phyloP scores from a whole-genome alignment of 495 filamentous ascomycete genomes.

The Penicillium soppii region DNA sequence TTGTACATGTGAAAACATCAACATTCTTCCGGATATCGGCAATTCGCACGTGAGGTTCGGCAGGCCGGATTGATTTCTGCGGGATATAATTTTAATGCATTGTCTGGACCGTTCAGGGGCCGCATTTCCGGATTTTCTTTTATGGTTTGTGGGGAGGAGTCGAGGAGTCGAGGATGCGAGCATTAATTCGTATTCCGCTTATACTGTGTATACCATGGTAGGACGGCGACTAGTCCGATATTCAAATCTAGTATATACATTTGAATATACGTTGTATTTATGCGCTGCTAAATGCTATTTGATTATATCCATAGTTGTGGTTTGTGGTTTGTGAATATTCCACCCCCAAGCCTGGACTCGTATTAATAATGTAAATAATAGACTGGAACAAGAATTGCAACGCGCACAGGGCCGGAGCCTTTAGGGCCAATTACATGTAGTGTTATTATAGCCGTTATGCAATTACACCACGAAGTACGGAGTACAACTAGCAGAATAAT shows the following conservation, averaged over 20 bases:
- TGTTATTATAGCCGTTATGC: not conserved
- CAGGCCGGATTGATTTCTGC: conserved; percentile 3
- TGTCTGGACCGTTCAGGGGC: not conserved
- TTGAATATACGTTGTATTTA: no score
- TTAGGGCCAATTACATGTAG: no score
- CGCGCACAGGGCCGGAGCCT: not conserved
- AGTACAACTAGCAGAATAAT: not conserved
- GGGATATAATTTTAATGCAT: conserved; percentile 2
- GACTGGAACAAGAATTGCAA: not conserved
- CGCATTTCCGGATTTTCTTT: not conserved
- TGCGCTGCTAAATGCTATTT: no score
- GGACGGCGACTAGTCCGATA: no score
- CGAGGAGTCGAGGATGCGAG: no score
- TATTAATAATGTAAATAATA: not conserved
- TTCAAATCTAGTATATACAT: no score
- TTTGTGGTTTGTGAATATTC: not conserved
- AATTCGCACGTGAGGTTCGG: conserved; percentile 6
- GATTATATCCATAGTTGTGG: no score
- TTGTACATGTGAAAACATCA: no score
- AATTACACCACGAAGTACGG: no score
- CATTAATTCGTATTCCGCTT: no score
- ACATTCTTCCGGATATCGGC: conserved; percentile 3
- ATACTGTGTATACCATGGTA: no score
- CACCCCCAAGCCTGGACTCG: not conserved
- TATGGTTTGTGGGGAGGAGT: not conserved